Evolutionary conservation across 2,329 filamentous ascomycete species (phyloP).

Genomic region (Trematosphaeria pertusa): DNA sequence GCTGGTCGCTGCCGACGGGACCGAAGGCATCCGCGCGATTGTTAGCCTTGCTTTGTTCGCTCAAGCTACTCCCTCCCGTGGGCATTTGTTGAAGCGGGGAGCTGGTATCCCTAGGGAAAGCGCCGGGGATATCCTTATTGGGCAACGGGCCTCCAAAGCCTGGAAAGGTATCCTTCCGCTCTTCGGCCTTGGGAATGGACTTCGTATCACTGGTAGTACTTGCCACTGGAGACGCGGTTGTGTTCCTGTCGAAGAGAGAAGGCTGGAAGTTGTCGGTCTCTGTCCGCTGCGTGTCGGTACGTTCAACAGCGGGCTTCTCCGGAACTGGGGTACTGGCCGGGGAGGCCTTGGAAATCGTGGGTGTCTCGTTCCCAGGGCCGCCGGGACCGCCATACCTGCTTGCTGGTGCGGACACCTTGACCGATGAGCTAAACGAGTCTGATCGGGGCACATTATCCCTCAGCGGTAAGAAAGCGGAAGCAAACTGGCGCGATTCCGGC

Average conservation of each 20-base stretch:
- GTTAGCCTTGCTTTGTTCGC: slow-evolving; percentile 53
- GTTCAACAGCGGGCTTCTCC: slow-evolving; percentile 48
- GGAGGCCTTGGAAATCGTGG: slow-evolving; percentile 51
- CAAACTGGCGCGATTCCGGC: slow-evolving; percentile 78
- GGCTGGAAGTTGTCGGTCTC: slow-evolving; percentile 46
- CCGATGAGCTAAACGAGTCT: slow-evolving; percentile 77
- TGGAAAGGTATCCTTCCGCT: slow-evolving; percentile 50
- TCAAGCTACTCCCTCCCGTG: slow-evolving; percentile 56
- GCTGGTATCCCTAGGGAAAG: slow-evolving; percentile 52
- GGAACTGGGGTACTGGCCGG: slow-evolving; percentile 61
- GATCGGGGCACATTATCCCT: slow-evolving; percentile 61
- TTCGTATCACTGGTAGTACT: slow-evolving; percentile 49
- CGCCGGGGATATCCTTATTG: slow-evolving; percentile 52
- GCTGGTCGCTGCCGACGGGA: slow-evolving; percentile 37
- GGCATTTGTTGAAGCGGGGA: slow-evolving; percentile 57
- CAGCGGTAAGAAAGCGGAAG: slow-evolving; percentile 77
- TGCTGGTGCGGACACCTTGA: slow-evolving; percentile 76
- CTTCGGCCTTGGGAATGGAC: slow-evolving; percentile 42
- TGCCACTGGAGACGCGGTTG: slow-evolving; percentile 49
- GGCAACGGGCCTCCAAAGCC: slow-evolving; percentile 45
- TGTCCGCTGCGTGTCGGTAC: slow-evolving; percentile 42
- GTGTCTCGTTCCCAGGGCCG: slow-evolving; percentile 55
- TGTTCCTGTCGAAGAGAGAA: slow-evolving; percentile 46
- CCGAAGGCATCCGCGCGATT: slow-evolving; percentile 53
- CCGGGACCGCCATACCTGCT: slow-evolving; percentile 66